Evolutionary conservation across 768 basidiomycete genomes (phyloP).

Genomic region (Inosperma sp.): DNA sequence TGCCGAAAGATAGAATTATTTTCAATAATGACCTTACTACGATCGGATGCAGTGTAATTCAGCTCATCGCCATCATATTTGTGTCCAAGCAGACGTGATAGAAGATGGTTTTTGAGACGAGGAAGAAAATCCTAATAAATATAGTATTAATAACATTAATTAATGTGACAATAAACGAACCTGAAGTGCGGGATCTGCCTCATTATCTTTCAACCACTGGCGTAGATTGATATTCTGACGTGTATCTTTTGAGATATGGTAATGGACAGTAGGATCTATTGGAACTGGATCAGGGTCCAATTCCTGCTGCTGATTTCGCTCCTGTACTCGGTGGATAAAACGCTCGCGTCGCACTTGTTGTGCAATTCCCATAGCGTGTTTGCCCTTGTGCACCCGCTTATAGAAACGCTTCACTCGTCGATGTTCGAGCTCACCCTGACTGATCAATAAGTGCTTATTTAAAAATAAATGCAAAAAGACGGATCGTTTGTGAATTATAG

Average conservation of each 20-base stretch:
- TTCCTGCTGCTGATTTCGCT: background rate
- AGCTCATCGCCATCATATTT: constrained; percentile 25
- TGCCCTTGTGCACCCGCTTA: constrained; percentile 27
- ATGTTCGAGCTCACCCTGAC: constrained; percentile 38
- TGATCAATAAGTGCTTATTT: background rate
- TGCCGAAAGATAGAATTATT: constrained; percentile 25
- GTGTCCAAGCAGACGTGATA: constrained; percentile 21
- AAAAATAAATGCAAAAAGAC: background rate
- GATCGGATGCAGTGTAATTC: constrained; percentile 19
- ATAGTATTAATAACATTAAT: background rate
- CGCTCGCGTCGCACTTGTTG: constrained; percentile 11
- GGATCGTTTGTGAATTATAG: constrained; percentile 30
- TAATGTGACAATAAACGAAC: constrained; percentile 13
- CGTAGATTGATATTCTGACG: background rate
- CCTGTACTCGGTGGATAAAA: constrained; percentile 2
- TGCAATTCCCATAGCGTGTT: constrained; percentile 22
- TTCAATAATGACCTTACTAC: constrained; percentile 8
- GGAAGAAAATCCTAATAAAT: constrained; percentile 25
- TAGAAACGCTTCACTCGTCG: constrained; percentile 31
- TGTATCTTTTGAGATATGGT: constrained; percentile 9
- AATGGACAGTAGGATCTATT: constrained; percentile 6
- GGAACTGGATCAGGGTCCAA: constrained; percentile 1
- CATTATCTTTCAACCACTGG: constrained; percentile 10
- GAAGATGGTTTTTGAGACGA: constrained; percentile 26
- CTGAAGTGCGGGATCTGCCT: constrained; percentile 23